A percentile compares a stretch with the other conserved stretches of the same genome.
These are phyloP conservation scores for Rusavskia elegans DNA, from an alignment of 495 filamentous ascomycete species.

Conservation along the genomic window DNA sequence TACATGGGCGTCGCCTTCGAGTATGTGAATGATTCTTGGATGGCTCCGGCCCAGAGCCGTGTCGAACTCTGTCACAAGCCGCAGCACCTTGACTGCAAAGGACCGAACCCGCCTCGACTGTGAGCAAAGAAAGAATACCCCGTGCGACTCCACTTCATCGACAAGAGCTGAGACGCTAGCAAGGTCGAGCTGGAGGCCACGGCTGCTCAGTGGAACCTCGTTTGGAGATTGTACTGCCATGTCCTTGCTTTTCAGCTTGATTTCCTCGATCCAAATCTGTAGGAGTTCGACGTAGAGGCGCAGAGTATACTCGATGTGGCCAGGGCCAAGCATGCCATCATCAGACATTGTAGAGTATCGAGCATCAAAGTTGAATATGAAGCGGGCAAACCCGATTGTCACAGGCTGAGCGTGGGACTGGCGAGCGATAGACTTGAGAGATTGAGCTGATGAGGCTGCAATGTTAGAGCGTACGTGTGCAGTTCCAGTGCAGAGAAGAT, in stretches of 20 bases:
- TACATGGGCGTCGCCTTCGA: conserved; percentile 75
- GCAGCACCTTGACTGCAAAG: conserved; percentile 82
- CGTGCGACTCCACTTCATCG: conserved; percentile 92
- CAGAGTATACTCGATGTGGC: conserved; percentile 88
- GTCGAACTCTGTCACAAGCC: conserved; percentile 88
- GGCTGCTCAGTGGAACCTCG: conserved; percentile 34
- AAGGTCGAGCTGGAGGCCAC: conserved; percentile 64
- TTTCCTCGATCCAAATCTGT: conserved; percentile 93
- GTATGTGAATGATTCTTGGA: conserved; percentile 69
- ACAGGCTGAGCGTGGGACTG: conserved; percentile 91
- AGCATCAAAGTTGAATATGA: conserved; percentile 97
- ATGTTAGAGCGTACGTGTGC: conserved; percentile 90
- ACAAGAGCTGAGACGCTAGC: conserved; percentile 81
- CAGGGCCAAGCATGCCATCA: conserved; percentile 87
- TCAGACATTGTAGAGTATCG: conserved; percentile 96
- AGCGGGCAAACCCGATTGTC: conserved; percentile 87
- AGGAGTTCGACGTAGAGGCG: conserved; percentile 85
- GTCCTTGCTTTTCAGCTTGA: conserved; percentile 69
- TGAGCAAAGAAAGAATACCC: conserved; percentile 95
- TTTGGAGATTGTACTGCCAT: conserved; percentile 47
- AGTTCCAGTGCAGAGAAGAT: conserved; percentile 88
- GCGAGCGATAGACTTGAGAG: conserved; percentile 84
- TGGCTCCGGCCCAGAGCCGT: conserved; percentile 69
- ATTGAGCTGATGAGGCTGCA: conserved; percentile 78
- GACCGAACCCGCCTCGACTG: conserved; percentile 78